A percentile compares a stretch with the other conserved stretches of the same genome.
These are phyloP conservation scores for Fusarium duplospermum DNA, from an alignment of 2,329 filamentous ascomycete species.

Conservation along the genomic window DNA sequence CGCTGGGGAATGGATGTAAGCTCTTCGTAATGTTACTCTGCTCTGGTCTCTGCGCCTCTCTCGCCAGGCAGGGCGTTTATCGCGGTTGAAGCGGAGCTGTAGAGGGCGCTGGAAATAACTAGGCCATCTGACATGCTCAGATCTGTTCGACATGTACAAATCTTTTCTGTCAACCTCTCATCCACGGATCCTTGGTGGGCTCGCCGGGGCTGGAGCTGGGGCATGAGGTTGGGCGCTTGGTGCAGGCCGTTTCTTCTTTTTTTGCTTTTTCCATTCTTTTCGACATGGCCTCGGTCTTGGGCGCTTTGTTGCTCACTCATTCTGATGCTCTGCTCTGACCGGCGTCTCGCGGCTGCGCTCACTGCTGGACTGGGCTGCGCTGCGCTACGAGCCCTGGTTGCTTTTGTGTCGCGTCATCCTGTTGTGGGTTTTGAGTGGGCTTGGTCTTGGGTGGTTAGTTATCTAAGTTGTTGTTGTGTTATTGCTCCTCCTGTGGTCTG, in stretches of 20 bases:
- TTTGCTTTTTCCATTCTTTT: constrained; percentile 22
- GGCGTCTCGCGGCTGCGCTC: constrained; percentile 29
- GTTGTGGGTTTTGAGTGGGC: constrained; percentile 24
- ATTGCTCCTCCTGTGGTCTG: constrained; percentile 29
- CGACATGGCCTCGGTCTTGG: constrained; percentile 17
- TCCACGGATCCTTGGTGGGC: not conserved
- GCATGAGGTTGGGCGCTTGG: constrained; percentile 29
- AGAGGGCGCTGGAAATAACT: constrained; percentile 17
- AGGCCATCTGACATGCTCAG: constrained; percentile 31
- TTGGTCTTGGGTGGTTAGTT: constrained; percentile 12
- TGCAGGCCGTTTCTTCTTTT: constrained; percentile 7
- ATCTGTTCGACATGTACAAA: constrained; percentile 14
- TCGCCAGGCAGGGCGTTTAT: not conserved
- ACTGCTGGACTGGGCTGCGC: constrained; percentile 18
- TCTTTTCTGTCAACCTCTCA: constrained; percentile 4
- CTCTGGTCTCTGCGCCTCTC: not conserved
- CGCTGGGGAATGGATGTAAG: not conserved
- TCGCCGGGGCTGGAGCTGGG: constrained; percentile 22
- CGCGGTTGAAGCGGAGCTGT: not conserved
- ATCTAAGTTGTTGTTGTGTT: constrained; percentile 24
- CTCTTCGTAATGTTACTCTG: not conserved
- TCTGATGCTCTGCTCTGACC: constrained; percentile 1
- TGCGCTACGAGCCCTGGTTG: constrained; percentile 12
- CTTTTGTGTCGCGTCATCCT: constrained; percentile 33
- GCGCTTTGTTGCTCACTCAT: constrained; percentile 12